Percentiles rank a stretch among this genome's conserved stretches.
These are phyloP conservation scores for Komagataella kurtzmanii DNA, from an alignment of 805 yeast species.

Conservation along the genomic window DNA sequence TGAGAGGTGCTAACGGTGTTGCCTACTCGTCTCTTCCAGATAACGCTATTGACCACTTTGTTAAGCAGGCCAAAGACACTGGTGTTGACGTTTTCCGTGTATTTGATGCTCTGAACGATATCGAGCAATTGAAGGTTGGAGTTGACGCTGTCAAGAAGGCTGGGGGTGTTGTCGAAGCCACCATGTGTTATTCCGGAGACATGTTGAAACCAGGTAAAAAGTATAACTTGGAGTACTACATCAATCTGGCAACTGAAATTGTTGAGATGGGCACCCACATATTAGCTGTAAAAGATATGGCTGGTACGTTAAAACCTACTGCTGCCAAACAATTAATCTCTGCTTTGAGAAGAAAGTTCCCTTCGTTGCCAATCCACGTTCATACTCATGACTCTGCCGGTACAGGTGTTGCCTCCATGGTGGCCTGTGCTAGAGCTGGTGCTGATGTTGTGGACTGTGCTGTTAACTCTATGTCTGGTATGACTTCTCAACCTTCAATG, in stretches of 20 bases:
- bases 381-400: constrained; percentile 99
- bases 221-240: constrained; percentile 85
- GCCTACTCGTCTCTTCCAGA: constrained; percentile 97
- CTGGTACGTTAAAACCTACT: constrained; percentile 93
- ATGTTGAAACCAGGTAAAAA: constrained; percentile 94
- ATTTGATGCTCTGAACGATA: constrained; percentile 92
- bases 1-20: constrained; percentile 99
- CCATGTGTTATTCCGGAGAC: constrained; percentile 97
- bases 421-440: constrained; percentile 88
- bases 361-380: constrained; percentile 92
- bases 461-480: constrained; percentile 92
- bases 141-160: constrained; percentile 96
- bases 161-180: constrained; percentile 98
- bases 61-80: constrained; percentile 81
- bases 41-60: constrained; percentile 96
- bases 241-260: constrained; percentile 67
- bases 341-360: constrained; percentile 73
- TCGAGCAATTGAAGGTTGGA: constrained; percentile 95
- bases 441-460: constrained; percentile 98
- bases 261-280: constrained; percentile 93
- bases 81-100: constrained; percentile 98
- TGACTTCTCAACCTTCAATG: constrained; percentile 96
- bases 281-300: constrained; percentile 98
- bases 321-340: constrained; percentile 81
- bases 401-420: constrained; percentile 96